These are phyloP conservation scores for Apiospora malaysiana DNA, from an alignment of 2,329 filamentous ascomycete species.

Conservation along the genomic window DNA sequence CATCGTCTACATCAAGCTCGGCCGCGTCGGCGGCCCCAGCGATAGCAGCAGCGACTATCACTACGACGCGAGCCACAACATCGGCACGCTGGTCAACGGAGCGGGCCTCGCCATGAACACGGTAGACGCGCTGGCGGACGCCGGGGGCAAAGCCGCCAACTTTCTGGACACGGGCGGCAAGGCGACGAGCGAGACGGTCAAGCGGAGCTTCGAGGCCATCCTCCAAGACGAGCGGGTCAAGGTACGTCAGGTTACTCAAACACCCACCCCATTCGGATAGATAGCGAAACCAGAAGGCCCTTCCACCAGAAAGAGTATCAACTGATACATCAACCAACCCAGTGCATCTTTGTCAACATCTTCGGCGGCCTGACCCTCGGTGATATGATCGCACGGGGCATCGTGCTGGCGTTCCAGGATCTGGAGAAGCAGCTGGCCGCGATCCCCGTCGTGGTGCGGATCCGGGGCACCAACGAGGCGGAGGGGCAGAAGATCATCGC, in stretches of 20 bases:
- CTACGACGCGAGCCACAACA: conserved; percentile 48
- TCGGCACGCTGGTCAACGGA: conserved; percentile 87
- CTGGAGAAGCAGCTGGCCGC: conserved; percentile 54
- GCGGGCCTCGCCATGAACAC: conserved; percentile 93
- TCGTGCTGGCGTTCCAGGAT: conserved; percentile 75
- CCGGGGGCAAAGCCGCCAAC: conserved; percentile 75
- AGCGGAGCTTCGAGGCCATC: conserved; percentile 76
- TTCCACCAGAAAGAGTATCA: no score
- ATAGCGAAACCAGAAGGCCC: background rate
- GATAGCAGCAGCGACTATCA: no score
- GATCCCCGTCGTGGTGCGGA: conserved; percentile 78
- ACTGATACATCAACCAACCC: background rate
- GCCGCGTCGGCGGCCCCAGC: conserved; percentile 35
- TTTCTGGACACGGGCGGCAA: conserved; percentile 92
- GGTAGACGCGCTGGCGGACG: conserved; percentile 74
- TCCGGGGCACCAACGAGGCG: conserved; percentile 77
- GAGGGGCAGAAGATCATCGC: conserved; percentile 72
- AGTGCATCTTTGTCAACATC: conserved; percentile 62
- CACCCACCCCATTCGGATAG: background rate
- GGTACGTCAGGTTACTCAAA: conserved; percentile 45
- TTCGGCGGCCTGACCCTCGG: conserved; percentile 68
- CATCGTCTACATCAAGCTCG: conserved; percentile 76
- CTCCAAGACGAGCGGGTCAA: conserved; percentile 73
- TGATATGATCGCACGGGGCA: conserved; percentile 81
- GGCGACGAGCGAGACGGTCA: conserved; percentile 82